These are phyloP conservation scores for Fragosphaeria purpurea DNA, from an alignment of 2,329 filamentous ascomycete genomes.

Conservation along the genomic window DNA sequence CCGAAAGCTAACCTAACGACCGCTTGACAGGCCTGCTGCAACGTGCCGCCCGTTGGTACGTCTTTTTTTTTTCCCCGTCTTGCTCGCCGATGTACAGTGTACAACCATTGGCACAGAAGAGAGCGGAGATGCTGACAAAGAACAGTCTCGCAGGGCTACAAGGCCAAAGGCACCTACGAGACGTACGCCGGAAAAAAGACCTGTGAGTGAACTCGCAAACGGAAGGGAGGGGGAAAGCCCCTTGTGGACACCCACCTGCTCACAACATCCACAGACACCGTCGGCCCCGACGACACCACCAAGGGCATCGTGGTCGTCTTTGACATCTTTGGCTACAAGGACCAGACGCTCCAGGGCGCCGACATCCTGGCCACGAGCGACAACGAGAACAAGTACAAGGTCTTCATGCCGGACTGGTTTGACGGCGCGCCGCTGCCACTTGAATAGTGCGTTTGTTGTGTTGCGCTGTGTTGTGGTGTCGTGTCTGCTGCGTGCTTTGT, in stretches of 20 bases:
- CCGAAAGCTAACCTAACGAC: too few species aligned
- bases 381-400: conserved; percentile 59
- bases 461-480: conserved; percentile 14
- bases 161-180: conserved; percentile 34
- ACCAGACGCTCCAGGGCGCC: conserved; percentile 59
- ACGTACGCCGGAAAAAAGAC: conserved; percentile 34
- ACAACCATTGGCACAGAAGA: too few species aligned
- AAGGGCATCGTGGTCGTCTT: conserved; percentile 54
- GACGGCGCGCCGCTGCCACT: conserved; percentile 56
- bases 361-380: conserved; percentile 52
- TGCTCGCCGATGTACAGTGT: background rate
- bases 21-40: conserved; percentile 26
- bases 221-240: too few species aligned
- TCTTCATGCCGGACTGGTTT: conserved; percentile 91
- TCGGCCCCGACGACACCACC: conserved; percentile 33
- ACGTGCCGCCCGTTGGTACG: conserved; percentile 32
- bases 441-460: conserved; percentile 29
- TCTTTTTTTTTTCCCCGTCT: background rate
- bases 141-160: conserved; percentile 30
- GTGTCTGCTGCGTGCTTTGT: too few species aligned
- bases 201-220: conserved; percentile 21
- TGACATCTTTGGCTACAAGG: conserved; percentile 63
- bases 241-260: too few species aligned
- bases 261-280: conserved; percentile 27
- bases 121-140: background rate